Conservation (phyloP, 2,329 filamentous ascomycete species). For the Clonostachys byssicola region DNA sequence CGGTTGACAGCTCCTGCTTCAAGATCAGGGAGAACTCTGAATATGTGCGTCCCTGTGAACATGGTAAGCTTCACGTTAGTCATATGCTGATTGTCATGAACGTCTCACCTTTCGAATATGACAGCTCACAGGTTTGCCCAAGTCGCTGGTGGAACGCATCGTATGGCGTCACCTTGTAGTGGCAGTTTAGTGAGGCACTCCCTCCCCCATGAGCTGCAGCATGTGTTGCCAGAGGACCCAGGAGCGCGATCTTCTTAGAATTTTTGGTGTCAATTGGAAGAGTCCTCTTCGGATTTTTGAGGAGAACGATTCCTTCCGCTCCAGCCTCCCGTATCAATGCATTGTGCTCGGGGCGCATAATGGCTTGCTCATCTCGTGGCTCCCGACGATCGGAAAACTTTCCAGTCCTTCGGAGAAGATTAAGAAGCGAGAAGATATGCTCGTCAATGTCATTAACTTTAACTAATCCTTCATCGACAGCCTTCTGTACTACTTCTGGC, state of each 20-base stretch:
- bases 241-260: slow-evolving; percentile 17
- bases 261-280: slow-evolving; percentile 19
- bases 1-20: background rate
- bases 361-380: too few species aligned
- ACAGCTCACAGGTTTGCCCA: too few species aligned
- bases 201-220: slow-evolving; percentile 22
- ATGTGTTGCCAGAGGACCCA: slow-evolving; percentile 20
- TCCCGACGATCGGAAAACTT: too few species aligned
- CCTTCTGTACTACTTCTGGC: slow-evolving; percentile 10
- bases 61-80: too few species aligned
- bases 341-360: slow-evolving; percentile 8
- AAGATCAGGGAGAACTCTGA: background rate
- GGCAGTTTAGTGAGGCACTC: slow-evolving; percentile 19
- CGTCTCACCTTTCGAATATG: slow-evolving; percentile 8
- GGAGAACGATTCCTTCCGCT: slow-evolving; percentile 52
- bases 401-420: slow-evolving; percentile 12
- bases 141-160: slow-evolving; percentile 11
- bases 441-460: slow-evolving; percentile 13
- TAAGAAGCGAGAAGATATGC: slow-evolving; percentile 20
- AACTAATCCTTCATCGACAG: slow-evolving; percentile 12
- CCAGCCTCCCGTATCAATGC: slow-evolving; percentile 14
- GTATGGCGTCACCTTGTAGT: slow-evolving; percentile 21
- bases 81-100: slow-evolving; percentile 11
- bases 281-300: slow-evolving; percentile 56
- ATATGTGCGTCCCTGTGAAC: background rate